Evolutionary conservation across 1,284 basidiomycete species (phyloP).

Genomic region (Rhodotorula sp.): DNA sequence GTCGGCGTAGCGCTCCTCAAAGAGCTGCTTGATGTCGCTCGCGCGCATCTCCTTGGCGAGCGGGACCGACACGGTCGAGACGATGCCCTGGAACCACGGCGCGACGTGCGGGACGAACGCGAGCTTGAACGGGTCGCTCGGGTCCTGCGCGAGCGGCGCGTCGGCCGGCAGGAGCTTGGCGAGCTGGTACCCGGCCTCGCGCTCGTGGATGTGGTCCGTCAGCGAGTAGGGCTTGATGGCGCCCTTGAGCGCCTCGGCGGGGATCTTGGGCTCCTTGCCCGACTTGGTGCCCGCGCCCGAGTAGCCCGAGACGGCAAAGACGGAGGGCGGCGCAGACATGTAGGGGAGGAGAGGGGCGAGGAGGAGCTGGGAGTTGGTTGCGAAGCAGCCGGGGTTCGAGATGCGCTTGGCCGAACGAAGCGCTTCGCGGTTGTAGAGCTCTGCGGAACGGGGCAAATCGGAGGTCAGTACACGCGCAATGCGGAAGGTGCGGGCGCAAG

Average conservation of each 20-base stretch:
- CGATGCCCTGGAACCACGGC: conserved; percentile 96
- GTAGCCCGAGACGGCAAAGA: conserved; percentile 92
- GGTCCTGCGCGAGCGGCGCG: conserved; percentile 30
- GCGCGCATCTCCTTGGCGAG: conserved; percentile 67
- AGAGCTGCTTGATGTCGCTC: conserved; percentile 70
- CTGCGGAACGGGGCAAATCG: conserved; percentile 55
- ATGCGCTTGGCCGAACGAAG: conserved; percentile 77
- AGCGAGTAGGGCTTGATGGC: conserved; percentile 82
- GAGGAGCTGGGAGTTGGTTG: conserved; percentile 88
- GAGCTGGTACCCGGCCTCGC: conserved; percentile 84
- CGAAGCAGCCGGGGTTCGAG: conserved; percentile 96
- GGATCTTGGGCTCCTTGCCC: conserved; percentile 75
- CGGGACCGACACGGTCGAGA: conserved; percentile 81
- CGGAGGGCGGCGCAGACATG: conserved; percentile 70
- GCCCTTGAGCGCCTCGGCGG: conserved; percentile 69
- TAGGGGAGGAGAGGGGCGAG: conserved; percentile 82
- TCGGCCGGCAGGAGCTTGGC: conserved; percentile 58
- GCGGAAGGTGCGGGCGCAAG: not conserved
- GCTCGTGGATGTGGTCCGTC: conserved; percentile 98
- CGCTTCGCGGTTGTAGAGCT: conserved; percentile 77
- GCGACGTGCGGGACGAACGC: conserved; percentile 86
- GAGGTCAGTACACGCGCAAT: not conserved
- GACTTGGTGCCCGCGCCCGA: conserved; percentile 90
- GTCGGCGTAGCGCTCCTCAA: conserved; percentile 71
- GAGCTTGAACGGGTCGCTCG: conserved; percentile 59